A percentile compares a stretch with the other conserved stretches of the same genome.
These are phyloP conservation scores for Ceratocystis diversiconidia DNA, from an alignment of 2,329 filamentous ascomycete genomes.

Conservation along the genomic window DNA sequence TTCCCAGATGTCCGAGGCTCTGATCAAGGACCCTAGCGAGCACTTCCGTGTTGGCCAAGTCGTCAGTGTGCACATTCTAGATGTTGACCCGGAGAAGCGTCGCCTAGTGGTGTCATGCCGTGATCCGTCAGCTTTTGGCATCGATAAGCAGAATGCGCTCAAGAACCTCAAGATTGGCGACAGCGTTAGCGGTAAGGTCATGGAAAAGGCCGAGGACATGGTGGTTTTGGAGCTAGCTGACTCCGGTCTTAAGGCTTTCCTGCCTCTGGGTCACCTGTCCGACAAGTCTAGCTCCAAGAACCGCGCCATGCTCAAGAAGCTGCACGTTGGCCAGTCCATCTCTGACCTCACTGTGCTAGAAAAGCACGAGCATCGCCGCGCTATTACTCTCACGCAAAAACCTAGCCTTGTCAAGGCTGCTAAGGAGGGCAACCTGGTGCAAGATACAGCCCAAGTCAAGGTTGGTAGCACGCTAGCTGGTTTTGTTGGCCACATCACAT, in stretches of 20 bases:
- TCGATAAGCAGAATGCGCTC: slow-evolving; percentile 62
- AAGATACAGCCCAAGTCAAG: slow-evolving; percentile 54
- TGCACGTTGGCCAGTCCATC: slow-evolving; percentile 71
- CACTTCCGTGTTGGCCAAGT: slow-evolving; percentile 88
- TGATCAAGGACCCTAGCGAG: slow-evolving; percentile 73
- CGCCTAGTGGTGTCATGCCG: slow-evolving; percentile 86
- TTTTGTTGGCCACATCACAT: slow-evolving; percentile 73
- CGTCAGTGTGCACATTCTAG: slow-evolving; percentile 76
- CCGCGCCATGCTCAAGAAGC: slow-evolving; percentile 59
- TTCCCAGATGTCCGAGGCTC: slow-evolving; percentile 96
- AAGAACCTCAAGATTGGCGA: slow-evolving; percentile 59
- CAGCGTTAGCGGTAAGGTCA: slow-evolving; percentile 62
- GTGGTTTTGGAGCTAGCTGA: slow-evolving; percentile 62
- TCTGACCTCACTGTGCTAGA: slow-evolving; percentile 73
- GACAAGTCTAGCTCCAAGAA: slow-evolving; percentile 75
- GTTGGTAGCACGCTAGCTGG: slow-evolving; percentile 57
- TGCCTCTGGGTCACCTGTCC: slow-evolving; percentile 65
- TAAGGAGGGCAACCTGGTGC: slow-evolving; percentile 57
- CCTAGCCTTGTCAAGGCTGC: slow-evolving; percentile 64
- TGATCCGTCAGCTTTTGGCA: slow-evolving; percentile 62
- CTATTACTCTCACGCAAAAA: slow-evolving; percentile 69
- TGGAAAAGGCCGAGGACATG: slow-evolving; percentile 67
- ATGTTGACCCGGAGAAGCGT: slow-evolving; percentile 54
- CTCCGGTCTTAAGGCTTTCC: slow-evolving; percentile 59
- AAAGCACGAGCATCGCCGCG: slow-evolving; percentile 63